A percentile compares a stretch with the other conserved stretches of the same genome.
Conservation (phyloP, 257 asterid genomes). For the Lycium barbarum region DNA sequence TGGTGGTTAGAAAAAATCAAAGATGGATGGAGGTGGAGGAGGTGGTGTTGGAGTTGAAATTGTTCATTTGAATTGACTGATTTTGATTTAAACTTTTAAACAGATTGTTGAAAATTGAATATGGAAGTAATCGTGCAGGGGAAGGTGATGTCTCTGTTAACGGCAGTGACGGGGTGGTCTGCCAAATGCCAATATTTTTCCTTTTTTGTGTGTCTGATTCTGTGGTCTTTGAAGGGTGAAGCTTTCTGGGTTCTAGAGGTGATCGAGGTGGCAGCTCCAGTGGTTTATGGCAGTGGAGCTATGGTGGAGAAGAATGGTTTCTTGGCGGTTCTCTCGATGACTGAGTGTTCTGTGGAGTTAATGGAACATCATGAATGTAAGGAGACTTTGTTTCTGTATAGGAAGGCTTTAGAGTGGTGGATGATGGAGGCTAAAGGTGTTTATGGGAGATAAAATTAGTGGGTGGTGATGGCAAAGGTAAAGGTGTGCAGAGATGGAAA, state of each 20-base stretch:
- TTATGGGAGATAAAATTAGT: neutral
- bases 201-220: neutral
- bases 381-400: neutral
- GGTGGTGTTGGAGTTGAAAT: neutral
- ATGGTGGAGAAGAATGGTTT: neutral
- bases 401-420: neutral
- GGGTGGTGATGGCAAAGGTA: neutral
- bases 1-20: neutral
- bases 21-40: neutral
- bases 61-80: neutral
- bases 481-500: neutral
- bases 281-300: neutral
- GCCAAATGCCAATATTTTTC: neutral
- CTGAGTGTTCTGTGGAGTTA: neutral
- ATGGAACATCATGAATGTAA: neutral
- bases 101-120: constrained; percentile 3
- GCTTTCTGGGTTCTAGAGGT: neutral
- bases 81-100: neutral
- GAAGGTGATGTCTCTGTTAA: neutral
- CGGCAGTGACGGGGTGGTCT: neutral
- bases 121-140: neutral
- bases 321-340: neutral
- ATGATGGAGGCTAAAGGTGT: constrained; percentile 11
- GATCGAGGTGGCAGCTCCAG: neutral
- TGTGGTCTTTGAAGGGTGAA: neutral